Evolutionary conservation across 2,329 filamentous ascomycete species (phyloP).

Genomic region (Mollisiaceae sp.): DNA sequence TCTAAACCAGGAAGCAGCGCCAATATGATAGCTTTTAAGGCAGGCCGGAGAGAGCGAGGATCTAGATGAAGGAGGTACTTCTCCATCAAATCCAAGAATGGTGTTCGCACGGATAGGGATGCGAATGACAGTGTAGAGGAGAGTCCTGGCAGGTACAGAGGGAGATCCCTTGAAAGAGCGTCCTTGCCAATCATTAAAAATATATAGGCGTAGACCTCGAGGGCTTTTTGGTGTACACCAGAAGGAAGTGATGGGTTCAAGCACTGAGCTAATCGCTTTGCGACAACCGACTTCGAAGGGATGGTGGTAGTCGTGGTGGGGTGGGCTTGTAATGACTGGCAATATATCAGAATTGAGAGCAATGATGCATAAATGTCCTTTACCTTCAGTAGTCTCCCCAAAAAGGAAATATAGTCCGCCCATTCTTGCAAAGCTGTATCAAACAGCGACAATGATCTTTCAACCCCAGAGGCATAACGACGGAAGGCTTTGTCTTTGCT

Average conservation of each 20-base stretch:
- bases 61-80: constrained; percentile 77
- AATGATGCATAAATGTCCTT: constrained; percentile 15
- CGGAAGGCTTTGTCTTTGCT: constrained; percentile 74
- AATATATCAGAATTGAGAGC: constrained; percentile 36
- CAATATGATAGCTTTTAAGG: constrained; percentile 87
- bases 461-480: constrained; percentile 87
- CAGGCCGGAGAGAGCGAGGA: constrained; percentile 75
- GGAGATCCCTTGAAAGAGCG: constrained; percentile 79
- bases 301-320: constrained; percentile 73
- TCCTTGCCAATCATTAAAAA: constrained; percentile 86
- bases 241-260: constrained; percentile 92
- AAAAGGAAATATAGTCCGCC: constrained; percentile 98
- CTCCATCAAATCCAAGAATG: constrained; percentile 85
- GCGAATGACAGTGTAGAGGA: constrained; percentile 92
- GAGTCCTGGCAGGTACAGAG: constrained; percentile 87
- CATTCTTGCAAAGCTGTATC: constrained; percentile 96
- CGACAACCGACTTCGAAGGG: constrained; percentile 81
- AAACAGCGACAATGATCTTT: constrained; percentile 86
- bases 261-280: constrained; percentile 93
- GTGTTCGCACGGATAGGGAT: constrained; percentile 85
- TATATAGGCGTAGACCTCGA: constrained; percentile 91
- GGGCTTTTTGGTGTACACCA: constrained; percentile 94
- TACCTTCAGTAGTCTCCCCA: constrained; percentile 89
- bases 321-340: constrained; percentile 84
- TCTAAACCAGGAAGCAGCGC: constrained; percentile 90